Evolutionary conservation across 345 rosid genomes (phyloP), one percentile per base, ranked within the genome.

Genomic region (Triadica sebifera): DNA sequence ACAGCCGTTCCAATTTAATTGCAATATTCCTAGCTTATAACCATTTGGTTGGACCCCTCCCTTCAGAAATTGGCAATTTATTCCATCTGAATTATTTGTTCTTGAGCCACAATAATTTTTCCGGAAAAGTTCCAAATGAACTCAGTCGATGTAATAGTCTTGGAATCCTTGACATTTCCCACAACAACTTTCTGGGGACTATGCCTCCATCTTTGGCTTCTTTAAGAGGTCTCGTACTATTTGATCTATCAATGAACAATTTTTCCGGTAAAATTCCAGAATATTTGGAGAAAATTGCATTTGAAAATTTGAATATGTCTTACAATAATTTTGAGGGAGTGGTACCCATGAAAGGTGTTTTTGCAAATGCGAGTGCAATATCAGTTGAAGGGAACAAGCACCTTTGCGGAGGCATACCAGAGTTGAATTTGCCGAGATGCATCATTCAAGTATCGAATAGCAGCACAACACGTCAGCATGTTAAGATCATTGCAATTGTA

Each of bases 301-400:
- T 67, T 12, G 71, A 49, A 10, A 49, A 67, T 29, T 10, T 67
- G 59, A 45, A 67, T 50, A 15, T 67, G 43, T 67, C 71, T 25
- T 67, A 4, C 41, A 67, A 67, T 50, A 29, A 50, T 25, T 50
- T 67, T 3, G 73, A 55, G 49, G 62, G 73, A 2, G 17, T 53
- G 50, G 49, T 69, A 53, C 61, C 73, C 0, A 20, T 16, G 12
- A 49, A 67, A 2, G 71, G 71, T 25, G 58, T 67, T 25, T 67
- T 67, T 67, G 71, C 58, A 24, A 49, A 67, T 24, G 41, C 43
- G 25, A 67, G 58, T 67, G 71, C 41, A 67, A 29, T 67, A 67
- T 67, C 71, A 67, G 1, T 67, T 13, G 71, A 47, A 47, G 71
- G 71, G 1, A 67, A 67, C 43, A 25, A 24, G 1, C 24, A 8